Evolutionary conservation across 139 green algal genomes (phyloP).

Genomic region (Mychonastes homosphaera): DNA sequence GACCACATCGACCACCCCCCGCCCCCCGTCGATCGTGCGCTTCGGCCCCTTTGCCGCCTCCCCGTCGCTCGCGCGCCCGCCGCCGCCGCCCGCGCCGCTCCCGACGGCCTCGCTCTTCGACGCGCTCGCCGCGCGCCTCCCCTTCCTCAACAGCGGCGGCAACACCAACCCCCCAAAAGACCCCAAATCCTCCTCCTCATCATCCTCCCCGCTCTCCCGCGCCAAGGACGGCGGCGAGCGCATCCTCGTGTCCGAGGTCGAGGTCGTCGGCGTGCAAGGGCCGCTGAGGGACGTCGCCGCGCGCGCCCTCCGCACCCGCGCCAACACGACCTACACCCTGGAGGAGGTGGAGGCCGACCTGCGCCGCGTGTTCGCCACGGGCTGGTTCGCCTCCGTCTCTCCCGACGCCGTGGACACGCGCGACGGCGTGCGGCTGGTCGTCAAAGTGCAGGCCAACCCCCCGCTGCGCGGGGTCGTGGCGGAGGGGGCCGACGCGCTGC

Average conservation of each 20-base stretch:
- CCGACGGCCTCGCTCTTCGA: too few species aligned
- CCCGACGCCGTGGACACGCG: slow-evolving; percentile 81
- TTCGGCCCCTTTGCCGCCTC: too few species aligned
- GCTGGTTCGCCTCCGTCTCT: slow-evolving; percentile 64
- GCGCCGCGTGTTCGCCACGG: slow-evolving; percentile 73
- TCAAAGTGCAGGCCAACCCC: slow-evolving; percentile 68
- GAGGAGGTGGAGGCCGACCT: slow-evolving; percentile 73
- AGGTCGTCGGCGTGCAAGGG: slow-evolving; percentile 59
- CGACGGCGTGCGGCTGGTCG: slow-evolving; percentile 81
- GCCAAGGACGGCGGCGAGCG: neutral
- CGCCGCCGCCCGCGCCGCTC: too few species aligned
- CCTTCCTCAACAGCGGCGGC: neutral
- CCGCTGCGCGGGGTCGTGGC: slow-evolving; percentile 62
- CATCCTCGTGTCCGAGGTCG: slow-evolving; percentile 36
- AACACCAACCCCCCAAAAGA: neutral
- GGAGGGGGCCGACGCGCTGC: slow-evolving; percentile 67
- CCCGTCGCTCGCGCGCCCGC: too few species aligned
- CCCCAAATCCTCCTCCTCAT: neutral
- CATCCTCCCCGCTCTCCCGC: neutral
- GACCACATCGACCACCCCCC: too few species aligned
- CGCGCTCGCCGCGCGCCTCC: neutral
- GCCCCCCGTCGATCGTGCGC: too few species aligned
- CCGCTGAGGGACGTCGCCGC: slow-evolving; percentile 56
- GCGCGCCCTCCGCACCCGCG: slow-evolving; percentile 52
- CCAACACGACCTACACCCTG: slow-evolving; percentile 90